These are phyloP conservation scores for Rhizopus delemar DNA, from an alignment of 371 early-diverging fungal genomes.

Conservation along the genomic window DNA sequence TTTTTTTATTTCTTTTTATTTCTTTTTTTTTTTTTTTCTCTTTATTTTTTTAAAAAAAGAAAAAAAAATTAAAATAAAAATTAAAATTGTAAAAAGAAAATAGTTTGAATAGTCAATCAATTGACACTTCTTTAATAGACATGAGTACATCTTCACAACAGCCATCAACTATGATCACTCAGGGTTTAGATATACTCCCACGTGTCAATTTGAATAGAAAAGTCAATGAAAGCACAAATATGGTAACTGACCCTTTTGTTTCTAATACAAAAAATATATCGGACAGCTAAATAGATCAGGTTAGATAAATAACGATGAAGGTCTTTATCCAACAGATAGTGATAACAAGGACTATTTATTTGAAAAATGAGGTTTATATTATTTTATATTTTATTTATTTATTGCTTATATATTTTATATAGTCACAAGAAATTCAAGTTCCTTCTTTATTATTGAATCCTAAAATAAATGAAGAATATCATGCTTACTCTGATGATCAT, in stretches of 20 bases:
- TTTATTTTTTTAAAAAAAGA: background rate
- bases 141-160: background rate
- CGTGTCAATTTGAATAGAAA: background rate
- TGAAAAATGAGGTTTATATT: background rate
- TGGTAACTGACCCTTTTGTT: background rate
- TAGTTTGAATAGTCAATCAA: too few relatives aligned
- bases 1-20: background rate
- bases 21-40: background rate
- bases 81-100: background rate
- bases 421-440: background rate
- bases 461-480: background rate
- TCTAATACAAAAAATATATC: background rate
- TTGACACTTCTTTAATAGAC: background rate
- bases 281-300: background rate
- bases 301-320: background rate
- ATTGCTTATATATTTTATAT: too few relatives aligned
- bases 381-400: too few relatives aligned
- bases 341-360: background rate
- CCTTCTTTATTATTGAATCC: background rate
- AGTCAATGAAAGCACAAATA: background rate
- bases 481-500: background rate
- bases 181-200: background rate
- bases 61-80: background rate
- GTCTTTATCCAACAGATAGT: background rate
- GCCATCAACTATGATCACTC: background rate